Evolutionary conservation across 139 green algal genomes (phyloP).

Genomic region (Chlamydomonas sphaeroides): DNA sequence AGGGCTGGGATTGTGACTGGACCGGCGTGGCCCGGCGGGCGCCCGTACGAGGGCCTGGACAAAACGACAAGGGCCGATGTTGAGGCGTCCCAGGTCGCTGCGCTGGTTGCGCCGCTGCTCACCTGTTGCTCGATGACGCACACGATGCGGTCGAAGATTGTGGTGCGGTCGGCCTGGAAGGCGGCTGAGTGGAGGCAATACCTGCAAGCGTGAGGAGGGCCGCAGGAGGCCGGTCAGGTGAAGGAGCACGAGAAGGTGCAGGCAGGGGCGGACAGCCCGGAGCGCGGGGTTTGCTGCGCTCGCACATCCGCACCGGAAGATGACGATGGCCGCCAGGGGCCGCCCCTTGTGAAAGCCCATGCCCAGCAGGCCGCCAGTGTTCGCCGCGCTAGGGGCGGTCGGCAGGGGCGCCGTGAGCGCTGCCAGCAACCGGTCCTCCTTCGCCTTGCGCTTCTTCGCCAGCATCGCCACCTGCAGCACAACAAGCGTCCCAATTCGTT

Average conservation of each 20-base stretch:
- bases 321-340: constrained; percentile 86
- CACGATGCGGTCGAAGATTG: constrained; percentile 96
- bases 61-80: too few relatives aligned
- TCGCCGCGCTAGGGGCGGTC: constrained; percentile 81
- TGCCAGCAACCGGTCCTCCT: constrained; percentile 87
- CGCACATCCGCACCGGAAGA: constrained; percentile 78
- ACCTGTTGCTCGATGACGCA: constrained; percentile 77
- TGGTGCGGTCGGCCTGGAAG: constrained; percentile 87
- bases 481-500: too few relatives aligned
- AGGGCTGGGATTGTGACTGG: too few relatives aligned
- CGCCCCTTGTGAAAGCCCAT: constrained; percentile 85
- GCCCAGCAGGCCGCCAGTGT: constrained; percentile 59
- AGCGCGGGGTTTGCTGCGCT: neutral
- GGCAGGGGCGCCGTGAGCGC: constrained; percentile 48
- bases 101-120: neutral
- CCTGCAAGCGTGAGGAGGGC: neutral
- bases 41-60: too few relatives aligned
- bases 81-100: neutral
- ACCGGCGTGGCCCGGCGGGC: too few relatives aligned
- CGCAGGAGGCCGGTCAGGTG: neutral
- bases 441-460: constrained; percentile 30
- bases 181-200: constrained; percentile 65
- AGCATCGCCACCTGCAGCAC: neutral
- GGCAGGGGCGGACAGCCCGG: too few relatives aligned
- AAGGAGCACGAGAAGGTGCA: neutral